Percentiles rank a stretch among this genome's conserved stretches.
Conservation (phyloP, 2,329 filamentous ascomycete genomes). For the Dendryphion nanum region DNA sequence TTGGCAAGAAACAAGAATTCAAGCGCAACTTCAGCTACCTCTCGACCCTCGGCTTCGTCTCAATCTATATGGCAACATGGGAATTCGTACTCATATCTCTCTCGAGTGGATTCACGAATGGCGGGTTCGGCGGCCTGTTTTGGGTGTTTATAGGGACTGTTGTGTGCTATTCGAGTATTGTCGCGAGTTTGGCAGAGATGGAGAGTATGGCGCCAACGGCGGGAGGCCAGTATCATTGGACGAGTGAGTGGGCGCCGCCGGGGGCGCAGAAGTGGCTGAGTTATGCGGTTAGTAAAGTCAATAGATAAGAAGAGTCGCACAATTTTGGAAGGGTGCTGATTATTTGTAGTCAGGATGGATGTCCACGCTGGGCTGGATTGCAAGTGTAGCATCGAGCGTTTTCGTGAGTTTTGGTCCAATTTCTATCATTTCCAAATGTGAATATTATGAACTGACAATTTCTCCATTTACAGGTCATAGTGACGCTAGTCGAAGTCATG, state of each 20-base stretch:
- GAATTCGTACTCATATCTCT: conserved; percentile 45
- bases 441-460: no score
- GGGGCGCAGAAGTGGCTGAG: conserved; percentile 35
- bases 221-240: conserved; percentile 25
- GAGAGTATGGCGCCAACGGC: conserved; percentile 20
- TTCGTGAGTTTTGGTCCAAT: conserved; percentile 31
- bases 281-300: no score
- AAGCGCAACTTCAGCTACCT: conserved; percentile 52
- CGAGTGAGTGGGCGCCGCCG: conserved; percentile 32
- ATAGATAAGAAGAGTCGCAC: no score
- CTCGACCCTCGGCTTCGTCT: conserved; percentile 54
- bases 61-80: conserved; percentile 56
- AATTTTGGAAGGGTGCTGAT: no score
- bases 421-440: no score
- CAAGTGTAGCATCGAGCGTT: conserved; percentile 28
- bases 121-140: conserved; percentile 13
- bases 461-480: no score
- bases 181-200: conserved; percentile 12
- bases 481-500: neutral
- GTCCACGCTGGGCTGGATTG: conserved; percentile 34
- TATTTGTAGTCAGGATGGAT: no score
- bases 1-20: conserved; percentile 6
- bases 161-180: conserved; percentile 3
- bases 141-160: conserved; percentile 9
- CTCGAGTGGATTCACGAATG: conserved; percentile 23